These are phyloP conservation scores for Achaetomium macrosporum DNA, from an alignment of 2,329 filamentous ascomycete species.

Conservation along the genomic window DNA sequence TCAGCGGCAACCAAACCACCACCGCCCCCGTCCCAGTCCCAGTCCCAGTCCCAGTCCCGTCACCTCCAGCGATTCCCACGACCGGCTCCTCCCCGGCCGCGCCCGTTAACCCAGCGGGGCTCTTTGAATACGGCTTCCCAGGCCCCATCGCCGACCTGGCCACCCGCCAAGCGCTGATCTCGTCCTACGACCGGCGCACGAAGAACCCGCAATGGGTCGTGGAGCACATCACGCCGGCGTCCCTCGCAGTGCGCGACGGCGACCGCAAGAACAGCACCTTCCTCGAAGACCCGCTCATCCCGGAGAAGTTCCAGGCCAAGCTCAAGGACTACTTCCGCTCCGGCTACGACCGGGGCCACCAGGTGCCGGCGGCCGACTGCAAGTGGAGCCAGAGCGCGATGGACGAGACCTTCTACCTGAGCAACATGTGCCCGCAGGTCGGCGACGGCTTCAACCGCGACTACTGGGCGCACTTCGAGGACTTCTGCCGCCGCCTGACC, in stretches of 20 bases:
- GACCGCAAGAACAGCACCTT: slow-evolving; percentile 83
- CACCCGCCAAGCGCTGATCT: slow-evolving; percentile 68
- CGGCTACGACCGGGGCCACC: slow-evolving; percentile 93
- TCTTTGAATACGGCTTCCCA: slow-evolving; percentile 86
- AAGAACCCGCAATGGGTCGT: slow-evolving; percentile 93
- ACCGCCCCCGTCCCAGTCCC: slow-evolving; percentile 28
- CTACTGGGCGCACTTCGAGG: slow-evolving; percentile 99
- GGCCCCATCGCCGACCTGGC: slow-evolving; percentile 83
- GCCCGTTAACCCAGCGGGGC: slow-evolving; percentile 63
- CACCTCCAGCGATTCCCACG: slow-evolving; percentile 21
- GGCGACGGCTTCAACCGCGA: slow-evolving; percentile 98
- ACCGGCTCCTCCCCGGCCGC: neutral
- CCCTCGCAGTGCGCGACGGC: slow-evolving; percentile 65
- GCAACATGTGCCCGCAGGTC: slow-evolving; percentile 98
- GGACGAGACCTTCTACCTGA: slow-evolving; percentile 88
- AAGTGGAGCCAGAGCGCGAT: slow-evolving; percentile 94
- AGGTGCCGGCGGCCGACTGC: slow-evolving; percentile 92
- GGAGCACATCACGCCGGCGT: slow-evolving; percentile 91
- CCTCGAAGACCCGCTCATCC: slow-evolving; percentile 72
- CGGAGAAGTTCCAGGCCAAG: slow-evolving; percentile 79
- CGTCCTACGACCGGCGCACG: slow-evolving; percentile 81
- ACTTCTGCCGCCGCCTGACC: slow-evolving; percentile 86
- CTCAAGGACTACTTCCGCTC: slow-evolving; percentile 92
- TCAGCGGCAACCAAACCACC: slow-evolving; percentile 27
- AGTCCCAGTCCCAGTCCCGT: slow-evolving; percentile 18